Conservation (phyloP, 306 rosid species). For the barrel medic (Medicago truncatula) region MtrunA17r5.0-ANR NC_053043.1:42474001-42474500, state of each 20-base stretch:
- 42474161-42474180: not conserved
- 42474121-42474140: conserved; percentile 16
- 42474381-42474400: not conserved
- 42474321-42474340: not conserved
- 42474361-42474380: not conserved
- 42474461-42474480: no score
- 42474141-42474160: not conserved
- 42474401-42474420: not conserved
- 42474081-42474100: not conserved
- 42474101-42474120: conserved; percentile 25
- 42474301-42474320: conserved; percentile 38
- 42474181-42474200: conserved; percentile 16
- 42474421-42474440: no score
- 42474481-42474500: no score
- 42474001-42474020: not conserved
- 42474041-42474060: conserved; percentile 38
- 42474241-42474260: conserved; percentile 14
- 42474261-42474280: conserved; percentile 37
- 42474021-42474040: not conserved
- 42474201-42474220: conserved; percentile 32
- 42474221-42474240: conserved; percentile 30
- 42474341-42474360: not conserved
- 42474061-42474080: conserved; percentile 34
- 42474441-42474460: no score
- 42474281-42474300: not conserved